Base-by-base conservation (phyloP, 257 asterid species). In the Voacanga thouarsii region DNA sequence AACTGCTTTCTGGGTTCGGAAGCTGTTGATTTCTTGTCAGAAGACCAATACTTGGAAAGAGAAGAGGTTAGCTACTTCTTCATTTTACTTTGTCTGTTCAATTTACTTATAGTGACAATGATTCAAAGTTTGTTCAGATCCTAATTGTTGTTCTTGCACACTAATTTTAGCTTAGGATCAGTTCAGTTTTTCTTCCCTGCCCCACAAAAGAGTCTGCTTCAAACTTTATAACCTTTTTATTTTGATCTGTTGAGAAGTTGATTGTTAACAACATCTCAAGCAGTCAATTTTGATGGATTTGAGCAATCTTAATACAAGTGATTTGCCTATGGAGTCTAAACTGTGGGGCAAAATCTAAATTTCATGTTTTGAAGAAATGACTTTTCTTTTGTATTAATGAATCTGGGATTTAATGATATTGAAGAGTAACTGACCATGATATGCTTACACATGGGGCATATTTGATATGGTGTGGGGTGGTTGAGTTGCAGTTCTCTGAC, bases 41-140 rank as follows among this genome's bases (percentile, higher is more conserved):
- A 89, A 85, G 97, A 94, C 87, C 98, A 94, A 73, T 90, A 88
- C 82, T 82, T 94, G 90, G 98, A 94, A 84, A 87, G 97, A 83
- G 93, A 88, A 76, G 97, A 88, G 87, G 98, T 92, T 74, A 87
- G 88, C 82, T 82, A 72, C 80, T 70, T 81, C 76, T 71, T 65
- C 70, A 55, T 75, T 72, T 80, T 21, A 61, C 72, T 79, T 71
- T 51, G 44, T 44, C 44, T 19, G 55, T 45, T 44, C 24, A 44
- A 59, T 72, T 43, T 14, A 26, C 47, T 28, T n/a, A 30, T 26
- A 2, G 5, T 68, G 21, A 59, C 1, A 30, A 45, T 78, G 45
- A 45, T 18, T 4, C 24, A 57, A 50, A 78, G 39, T 18, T 53
- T 8, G 14, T 18, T 37, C n/a, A 53, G 41, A 12, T 19, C 33